Evolutionary conservation across 441 rosid species (phyloP).

Genomic region (Bruguiera hainesii): DNA sequence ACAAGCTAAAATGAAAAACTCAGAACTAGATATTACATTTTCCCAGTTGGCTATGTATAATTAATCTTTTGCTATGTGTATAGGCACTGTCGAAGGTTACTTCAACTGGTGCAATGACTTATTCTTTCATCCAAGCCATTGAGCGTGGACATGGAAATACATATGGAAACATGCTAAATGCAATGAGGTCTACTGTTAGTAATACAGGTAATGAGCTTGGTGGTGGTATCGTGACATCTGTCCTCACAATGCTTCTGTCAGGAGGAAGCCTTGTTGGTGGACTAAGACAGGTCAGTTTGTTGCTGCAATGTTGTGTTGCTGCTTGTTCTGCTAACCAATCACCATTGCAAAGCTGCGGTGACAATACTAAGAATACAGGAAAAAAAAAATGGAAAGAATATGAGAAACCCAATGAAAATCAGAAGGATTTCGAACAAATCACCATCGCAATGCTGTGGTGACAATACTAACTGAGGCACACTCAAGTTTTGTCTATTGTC

Average conservation of each 20-base stretch:
- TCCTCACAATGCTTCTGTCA: conserved; percentile 62
- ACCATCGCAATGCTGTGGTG: no score
- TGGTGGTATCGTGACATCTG: conserved; percentile 58
- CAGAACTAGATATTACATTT: no score
- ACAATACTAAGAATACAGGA: not conserved
- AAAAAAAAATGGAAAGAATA: not conserved
- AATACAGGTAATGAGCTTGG: conserved; percentile 27
- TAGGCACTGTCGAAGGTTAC: conserved; percentile 81
- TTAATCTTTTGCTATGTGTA: conserved; percentile 6
- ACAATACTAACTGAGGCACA: not conserved
- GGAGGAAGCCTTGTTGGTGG: conserved; percentile 49
- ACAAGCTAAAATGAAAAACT: not conserved
- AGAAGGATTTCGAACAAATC: no score
- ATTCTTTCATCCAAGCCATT: conserved; percentile 81
- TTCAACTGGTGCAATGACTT: conserved; percentile 89
- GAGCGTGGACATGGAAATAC: conserved; percentile 64
- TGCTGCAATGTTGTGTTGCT: not conserved
- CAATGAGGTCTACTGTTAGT: conserved; percentile 72
- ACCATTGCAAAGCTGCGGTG: not conserved
- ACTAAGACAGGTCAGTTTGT: conserved; percentile 55
- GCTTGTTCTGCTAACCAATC: not conserved
- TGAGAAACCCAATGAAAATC: not conserved
- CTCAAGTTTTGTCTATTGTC: not conserved
- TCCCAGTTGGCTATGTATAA: conserved; percentile 1
- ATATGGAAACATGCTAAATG: conserved; percentile 64